Evolutionary conservation across 257 asterid species (phyloP), one percentile per base, ranked within the genome.

Genomic region (Ocimum tenuiflorum): DNA sequence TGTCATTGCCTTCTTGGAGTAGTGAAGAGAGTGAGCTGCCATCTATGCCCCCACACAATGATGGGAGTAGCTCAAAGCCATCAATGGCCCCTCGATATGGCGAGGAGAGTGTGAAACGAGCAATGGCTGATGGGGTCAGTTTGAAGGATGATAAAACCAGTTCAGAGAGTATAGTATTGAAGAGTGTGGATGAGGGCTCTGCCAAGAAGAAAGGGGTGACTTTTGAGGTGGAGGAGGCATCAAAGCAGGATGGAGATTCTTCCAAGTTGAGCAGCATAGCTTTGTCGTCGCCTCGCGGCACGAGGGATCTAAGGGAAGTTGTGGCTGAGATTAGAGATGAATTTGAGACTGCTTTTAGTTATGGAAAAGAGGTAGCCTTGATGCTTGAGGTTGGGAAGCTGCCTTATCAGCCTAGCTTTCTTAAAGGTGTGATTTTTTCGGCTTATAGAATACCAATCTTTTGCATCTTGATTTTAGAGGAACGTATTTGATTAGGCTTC

Each of bases 361-460:
- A 81, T 63, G 99, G 99, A 50, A 88, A 79, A 69, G 99, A 94
- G 79, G 97, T 94, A 6, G 95, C 95, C 10, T 22, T 85, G 75
- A 70, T 90, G 95, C 99, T 94, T 61, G 99, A 94, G 81, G 96
- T 85, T 68, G 97, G 97, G 48, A 90, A 86, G 80, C 64, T 87
- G 75, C 99, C 96, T 41, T 88, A 90, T 80, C 95, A 85, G 75
- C 96, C 89, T 46, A 79, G 86, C 69, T 65, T 88, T 65, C 70
- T 80, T 38, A 86, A 80, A 90, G 99, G 99, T 94, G 76, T 50
- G 70, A 2, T 60, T 61, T 60, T 61, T 75, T 68, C 42, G 27
- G 12, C 56, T 49, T 9, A 15, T 45, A 43, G 46, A 57, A 50
- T 52, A 12, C 17, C 48, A 8, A 47, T 45, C 22, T 27, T 42